Conservation (phyloP, 306 rosid genomes). For the Carpinus viminea region DNA sequence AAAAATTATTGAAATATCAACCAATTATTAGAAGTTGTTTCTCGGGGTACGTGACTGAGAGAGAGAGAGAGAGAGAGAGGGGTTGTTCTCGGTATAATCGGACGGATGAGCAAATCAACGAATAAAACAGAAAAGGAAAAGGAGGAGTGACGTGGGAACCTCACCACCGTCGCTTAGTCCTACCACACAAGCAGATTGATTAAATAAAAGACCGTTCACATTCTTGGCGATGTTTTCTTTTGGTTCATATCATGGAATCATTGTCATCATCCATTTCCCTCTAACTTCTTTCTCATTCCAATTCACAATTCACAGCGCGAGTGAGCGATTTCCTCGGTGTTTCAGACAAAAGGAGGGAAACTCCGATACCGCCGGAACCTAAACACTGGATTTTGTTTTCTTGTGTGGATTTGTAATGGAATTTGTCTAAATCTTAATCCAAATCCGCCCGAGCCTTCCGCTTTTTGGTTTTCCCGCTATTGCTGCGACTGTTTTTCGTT, state of each 20-base stretch:
- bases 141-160: slow-evolving; percentile 46
- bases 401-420: not conserved
- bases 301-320: too few relatives aligned
- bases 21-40: too few relatives aligned
- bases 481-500: not conserved
- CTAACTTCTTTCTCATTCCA: not conserved
- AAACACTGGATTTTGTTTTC: not conserved
- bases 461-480: not conserved
- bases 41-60: not conserved
- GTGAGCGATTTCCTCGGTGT: too few relatives aligned
- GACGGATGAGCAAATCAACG: slow-evolving; percentile 1
- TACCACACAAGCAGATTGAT: slow-evolving; percentile 3
- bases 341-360: not conserved
- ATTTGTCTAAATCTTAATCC: slow-evolving; percentile 10
- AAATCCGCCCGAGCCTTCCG: slow-evolving; percentile 22
- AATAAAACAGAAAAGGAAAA: not conserved
- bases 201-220: not conserved
- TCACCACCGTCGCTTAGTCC: slow-evolving; percentile 51
- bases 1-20: too few relatives aligned
- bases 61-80: not conserved
- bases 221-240: not conserved
- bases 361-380: not conserved
- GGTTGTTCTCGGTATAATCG: slow-evolving; percentile 3
- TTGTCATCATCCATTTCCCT: not conserved
- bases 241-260: not conserved